These are phyloP conservation scores for Backusella liffmaniae DNA, from an alignment of 192 early-diverging fungal species.

Conservation along the genomic window DNA sequence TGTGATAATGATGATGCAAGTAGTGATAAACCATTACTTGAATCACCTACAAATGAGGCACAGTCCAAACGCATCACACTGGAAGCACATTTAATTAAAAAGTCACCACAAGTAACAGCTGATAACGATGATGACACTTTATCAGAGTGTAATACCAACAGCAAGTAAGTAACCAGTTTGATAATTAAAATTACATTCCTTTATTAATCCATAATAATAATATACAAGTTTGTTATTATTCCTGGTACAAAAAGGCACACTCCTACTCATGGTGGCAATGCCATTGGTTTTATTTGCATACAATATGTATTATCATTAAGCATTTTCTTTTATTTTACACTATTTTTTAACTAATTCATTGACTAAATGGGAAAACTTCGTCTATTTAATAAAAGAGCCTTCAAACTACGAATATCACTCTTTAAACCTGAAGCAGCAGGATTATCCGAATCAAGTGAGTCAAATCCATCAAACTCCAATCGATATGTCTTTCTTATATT, in stretches of 20 bases:
- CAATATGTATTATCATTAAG: background rate
- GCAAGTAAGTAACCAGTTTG: background rate
- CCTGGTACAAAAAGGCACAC: background rate
- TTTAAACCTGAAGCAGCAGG: slow-evolving; percentile 37
- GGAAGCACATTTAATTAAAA: background rate
- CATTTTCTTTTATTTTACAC: background rate
- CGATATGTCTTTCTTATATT: background rate
- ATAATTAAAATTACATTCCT: too few relatives aligned
- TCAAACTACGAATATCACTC: slow-evolving; percentile 48
- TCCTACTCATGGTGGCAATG: background rate
- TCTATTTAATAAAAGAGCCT: slow-evolving; percentile 47
- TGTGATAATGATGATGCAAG: background rate
- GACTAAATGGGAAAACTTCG: slow-evolving; percentile 42
- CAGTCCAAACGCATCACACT: background rate
- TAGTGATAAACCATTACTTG: background rate
- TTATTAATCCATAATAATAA: background rate
- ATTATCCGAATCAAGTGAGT: background rate
- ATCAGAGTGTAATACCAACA: background rate
- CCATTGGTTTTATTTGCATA: background rate
- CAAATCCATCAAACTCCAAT: background rate
- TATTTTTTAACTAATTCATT: background rate
- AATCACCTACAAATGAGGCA: background rate
- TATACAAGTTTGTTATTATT: background rate
- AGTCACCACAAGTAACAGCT: background rate
- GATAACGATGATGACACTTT: background rate